phyloP scores from a whole-genome alignment of 192 early-diverging fungal species.

The Linnemannia schmuckeri region DNA sequence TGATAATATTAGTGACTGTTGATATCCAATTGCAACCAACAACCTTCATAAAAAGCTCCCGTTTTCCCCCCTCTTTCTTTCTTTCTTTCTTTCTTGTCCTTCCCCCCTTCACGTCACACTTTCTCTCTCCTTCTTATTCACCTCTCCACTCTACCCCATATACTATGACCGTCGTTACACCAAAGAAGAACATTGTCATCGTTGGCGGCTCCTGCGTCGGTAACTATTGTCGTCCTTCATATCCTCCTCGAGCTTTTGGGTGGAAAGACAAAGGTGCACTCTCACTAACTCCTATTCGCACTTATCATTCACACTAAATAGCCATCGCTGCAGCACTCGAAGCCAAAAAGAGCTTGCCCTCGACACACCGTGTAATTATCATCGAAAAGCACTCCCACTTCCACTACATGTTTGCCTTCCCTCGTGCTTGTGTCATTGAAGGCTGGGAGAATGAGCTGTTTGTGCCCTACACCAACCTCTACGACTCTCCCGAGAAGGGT shows the following conservation, averaged over 20 bases:
- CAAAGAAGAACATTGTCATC: conserved; percentile 57
- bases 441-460: conserved; percentile 74
- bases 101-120: not conserved
- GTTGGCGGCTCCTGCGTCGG: conserved; percentile 68
- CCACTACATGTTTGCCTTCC: conserved; percentile 76
- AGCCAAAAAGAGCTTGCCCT: conserved; percentile 48
- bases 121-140: not conserved
- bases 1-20: not conserved
- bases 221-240: conserved; percentile 11
- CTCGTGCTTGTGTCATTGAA: conserved; percentile 65
- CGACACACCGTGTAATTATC: conserved; percentile 66
- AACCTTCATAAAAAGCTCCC: no score
- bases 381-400: conserved; percentile 71
- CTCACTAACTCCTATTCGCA: not conserved
- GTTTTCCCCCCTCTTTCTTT: not conserved
- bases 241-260: not conserved
- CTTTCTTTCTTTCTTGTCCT: not conserved
- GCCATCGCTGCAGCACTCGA: conserved; percentile 42
- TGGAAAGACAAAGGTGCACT: not conserved
- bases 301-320: not conserved
- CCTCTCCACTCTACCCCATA: not conserved
- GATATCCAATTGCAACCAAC: not conserved
- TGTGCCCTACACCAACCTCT: conserved; percentile 66
- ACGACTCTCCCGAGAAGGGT: conserved; percentile 54
- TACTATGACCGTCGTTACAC: not conserved